phyloP scores from a whole-genome alignment of 2,329 filamentous ascomycete genomes.

The Diaporthe vexans region DNA sequence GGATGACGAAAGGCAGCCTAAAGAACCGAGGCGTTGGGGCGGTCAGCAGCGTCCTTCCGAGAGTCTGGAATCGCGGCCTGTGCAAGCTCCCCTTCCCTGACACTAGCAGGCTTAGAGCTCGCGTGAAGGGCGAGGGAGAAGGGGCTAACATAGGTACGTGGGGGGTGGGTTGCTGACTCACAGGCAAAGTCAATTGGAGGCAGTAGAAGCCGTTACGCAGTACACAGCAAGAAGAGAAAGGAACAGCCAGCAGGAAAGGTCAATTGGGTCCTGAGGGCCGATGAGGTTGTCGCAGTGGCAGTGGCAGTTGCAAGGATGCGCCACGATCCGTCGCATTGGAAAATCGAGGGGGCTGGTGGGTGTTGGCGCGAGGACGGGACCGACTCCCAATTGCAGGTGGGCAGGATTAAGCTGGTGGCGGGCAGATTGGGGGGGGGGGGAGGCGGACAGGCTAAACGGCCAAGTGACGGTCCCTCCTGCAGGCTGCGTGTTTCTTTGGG shows the following conservation, averaged over 20 bases:
- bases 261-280: slow-evolving; percentile 34
- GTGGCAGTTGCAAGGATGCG: slow-evolving; percentile 36
- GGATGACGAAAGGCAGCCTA: slow-evolving; percentile 34
- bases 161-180: slow-evolving; percentile 32
- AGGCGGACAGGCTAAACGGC: slow-evolving; percentile 8
- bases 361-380: slow-evolving; percentile 43
- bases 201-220: slow-evolving; percentile 31
- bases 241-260: slow-evolving; percentile 21
- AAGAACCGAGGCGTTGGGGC: slow-evolving; percentile 32
- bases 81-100: slow-evolving; percentile 21
- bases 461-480: slow-evolving; percentile 16
- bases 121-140: background rate
- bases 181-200: slow-evolving; percentile 38
- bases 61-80: slow-evolving; percentile 17
- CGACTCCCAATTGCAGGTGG: background rate
- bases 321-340: slow-evolving; percentile 39
- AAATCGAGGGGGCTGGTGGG: slow-evolving; percentile 42
- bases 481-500: slow-evolving; percentile 4
- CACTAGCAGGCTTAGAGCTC: slow-evolving; percentile 7
- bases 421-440: slow-evolving; percentile 5
- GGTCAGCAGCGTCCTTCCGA: slow-evolving; percentile 32
- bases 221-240: slow-evolving; percentile 24
- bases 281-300: slow-evolving; percentile 30
- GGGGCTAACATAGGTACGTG: background rate
- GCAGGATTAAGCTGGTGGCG: slow-evolving; percentile 40